These are phyloP conservation scores for Cairneyella variabilis DNA, from an alignment of 495 filamentous ascomycete species.

Conservation along the genomic window DNA sequence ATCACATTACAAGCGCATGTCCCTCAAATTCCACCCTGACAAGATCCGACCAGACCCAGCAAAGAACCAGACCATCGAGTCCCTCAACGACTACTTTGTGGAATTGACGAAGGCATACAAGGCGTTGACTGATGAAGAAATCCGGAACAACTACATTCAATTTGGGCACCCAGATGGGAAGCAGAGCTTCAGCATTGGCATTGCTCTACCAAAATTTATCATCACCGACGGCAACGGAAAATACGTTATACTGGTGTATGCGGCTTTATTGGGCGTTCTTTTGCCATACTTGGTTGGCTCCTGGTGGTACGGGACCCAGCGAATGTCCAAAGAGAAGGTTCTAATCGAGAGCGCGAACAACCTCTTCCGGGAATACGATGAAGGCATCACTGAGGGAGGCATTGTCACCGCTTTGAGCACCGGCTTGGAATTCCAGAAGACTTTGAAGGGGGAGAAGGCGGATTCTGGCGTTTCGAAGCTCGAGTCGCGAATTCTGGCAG, in stretches of 20 bases:
- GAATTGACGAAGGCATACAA: slow-evolving; percentile 97
- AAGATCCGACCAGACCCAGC: slow-evolving; percentile 76
- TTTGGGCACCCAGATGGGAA: slow-evolving; percentile 97
- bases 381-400: slow-evolving; percentile 73
- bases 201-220: slow-evolving; percentile 90
- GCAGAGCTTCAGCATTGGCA: slow-evolving; percentile 96
- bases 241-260: slow-evolving; percentile 90
- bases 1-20: slow-evolving; percentile 78
- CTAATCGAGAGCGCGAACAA: slow-evolving; percentile 88
- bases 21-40: slow-evolving; percentile 86
- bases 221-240: slow-evolving; percentile 91
- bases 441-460: slow-evolving; percentile 65
- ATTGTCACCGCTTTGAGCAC: slow-evolving; percentile 75
- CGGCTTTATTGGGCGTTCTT: slow-evolving; percentile 77
- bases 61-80: slow-evolving; percentile 86
- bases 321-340: slow-evolving; percentile 86
- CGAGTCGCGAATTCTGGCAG: slow-evolving; percentile 69
- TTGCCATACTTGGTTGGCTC: slow-evolving; percentile 90
- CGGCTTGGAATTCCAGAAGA: slow-evolving; percentile 70
- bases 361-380: slow-evolving; percentile 87
- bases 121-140: slow-evolving; percentile 91
- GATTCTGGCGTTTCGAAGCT: slow-evolving; percentile 75
- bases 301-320: slow-evolving; percentile 98
- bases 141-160: slow-evolving; percentile 93
- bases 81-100: slow-evolving; percentile 82